Conservation (phyloP, 495 filamentous ascomycete genomes). For the Talaromyces borbonicus region DNA sequence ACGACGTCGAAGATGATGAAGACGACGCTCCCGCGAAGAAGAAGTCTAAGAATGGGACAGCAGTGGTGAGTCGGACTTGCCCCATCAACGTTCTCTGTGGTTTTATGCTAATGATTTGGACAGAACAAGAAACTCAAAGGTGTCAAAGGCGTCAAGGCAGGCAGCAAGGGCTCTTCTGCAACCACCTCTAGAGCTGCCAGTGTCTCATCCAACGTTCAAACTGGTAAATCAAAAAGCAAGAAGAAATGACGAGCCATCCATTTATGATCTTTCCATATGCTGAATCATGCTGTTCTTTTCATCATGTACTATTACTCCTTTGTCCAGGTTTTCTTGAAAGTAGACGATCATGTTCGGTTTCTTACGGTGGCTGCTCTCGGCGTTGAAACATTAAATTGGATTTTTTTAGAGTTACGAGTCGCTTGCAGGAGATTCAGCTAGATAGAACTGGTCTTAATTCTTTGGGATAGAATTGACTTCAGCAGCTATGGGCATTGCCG, state of each 20-base stretch:
- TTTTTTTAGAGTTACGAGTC: too few relatives aligned
- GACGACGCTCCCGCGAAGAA: slow-evolving; percentile 80
- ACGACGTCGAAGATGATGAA: slow-evolving; percentile 65
- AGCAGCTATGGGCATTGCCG: too few relatives aligned
- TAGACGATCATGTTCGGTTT: too few relatives aligned
- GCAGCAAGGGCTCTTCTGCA: slow-evolving; percentile 40
- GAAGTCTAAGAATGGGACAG: slow-evolving; percentile 72
- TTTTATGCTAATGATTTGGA: slow-evolving; percentile 10
- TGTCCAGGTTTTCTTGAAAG: too few relatives aligned
- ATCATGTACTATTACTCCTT: too few relatives aligned
- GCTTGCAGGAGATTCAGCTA: too few relatives aligned
- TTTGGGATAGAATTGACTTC: too few relatives aligned
- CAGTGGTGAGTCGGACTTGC: slow-evolving; percentile 38
- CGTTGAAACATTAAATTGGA: too few relatives aligned
- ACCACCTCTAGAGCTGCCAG: slow-evolving; percentile 49
- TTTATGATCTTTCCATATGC: background rate
- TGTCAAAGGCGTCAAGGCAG: slow-evolving; percentile 46
- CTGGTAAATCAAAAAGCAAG: slow-evolving; percentile 35
- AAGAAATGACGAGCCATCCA: slow-evolving; percentile 35
- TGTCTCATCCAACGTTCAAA: slow-evolving; percentile 40
- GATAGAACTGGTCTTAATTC: too few relatives aligned
- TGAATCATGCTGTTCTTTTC: background rate
- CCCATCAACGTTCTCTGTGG: background rate
- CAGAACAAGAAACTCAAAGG: slow-evolving; percentile 54
- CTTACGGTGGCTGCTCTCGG: too few relatives aligned